Evolutionary conservation across 768 basidiomycete species (phyloP), one percentile per base, ranked within the genome.

Genomic region (Rhodosporidiobolus sp.): DNA sequence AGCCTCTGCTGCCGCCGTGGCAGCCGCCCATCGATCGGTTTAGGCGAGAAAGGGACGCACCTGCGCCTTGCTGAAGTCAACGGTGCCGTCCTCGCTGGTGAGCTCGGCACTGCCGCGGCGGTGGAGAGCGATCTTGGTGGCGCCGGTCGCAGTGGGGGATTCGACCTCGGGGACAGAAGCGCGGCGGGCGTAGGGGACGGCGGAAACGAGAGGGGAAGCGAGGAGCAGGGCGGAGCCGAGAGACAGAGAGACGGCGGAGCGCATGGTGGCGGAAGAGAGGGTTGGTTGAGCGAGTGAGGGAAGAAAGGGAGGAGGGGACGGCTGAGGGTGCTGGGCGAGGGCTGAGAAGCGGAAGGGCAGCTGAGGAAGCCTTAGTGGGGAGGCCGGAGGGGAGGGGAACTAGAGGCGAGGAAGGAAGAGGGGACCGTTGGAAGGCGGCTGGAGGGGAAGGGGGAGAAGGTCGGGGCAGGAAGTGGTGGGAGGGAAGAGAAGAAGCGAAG

Each of bases 31-130:
- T n/a, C n/a, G n/a, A n/a, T n/a, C n/a, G n/a, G n/a, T n/a, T n/a
- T n/a, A n/a, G n/a, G n/a, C n/a, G n/a, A n/a, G 9, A 34, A 10
- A 28, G 32, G 26, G 14, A 72, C 70, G 34, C 56, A 72, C 70
- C 26, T 57, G 65, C 0, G 70, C 60, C 35, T 57, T 56, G 28
- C 32, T 43, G 34, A 72, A 61, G 43, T 72, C 65, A 8, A 67
- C 28, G 5, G 65, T 66, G 4, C 70, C 70, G 45, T 72, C 70
- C 28, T 72, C 70, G 35, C 61, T 38, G 12, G 10, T 63, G 26
- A 72, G 49, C 54, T 72, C 70, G 11, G 65, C 70, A 24, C 65
- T 66, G 10, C 70, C 65, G 35, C 70, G 59, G n/a, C 70, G 65
- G 35, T 72, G 70, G 2, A 66, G 65, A 6, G 61, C 30, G 54